Evolutionary conservation across 768 basidiomycete species (phyloP), one percentile per base, ranked within the genome.

Genomic region (Naganishia onofrii): DNA sequence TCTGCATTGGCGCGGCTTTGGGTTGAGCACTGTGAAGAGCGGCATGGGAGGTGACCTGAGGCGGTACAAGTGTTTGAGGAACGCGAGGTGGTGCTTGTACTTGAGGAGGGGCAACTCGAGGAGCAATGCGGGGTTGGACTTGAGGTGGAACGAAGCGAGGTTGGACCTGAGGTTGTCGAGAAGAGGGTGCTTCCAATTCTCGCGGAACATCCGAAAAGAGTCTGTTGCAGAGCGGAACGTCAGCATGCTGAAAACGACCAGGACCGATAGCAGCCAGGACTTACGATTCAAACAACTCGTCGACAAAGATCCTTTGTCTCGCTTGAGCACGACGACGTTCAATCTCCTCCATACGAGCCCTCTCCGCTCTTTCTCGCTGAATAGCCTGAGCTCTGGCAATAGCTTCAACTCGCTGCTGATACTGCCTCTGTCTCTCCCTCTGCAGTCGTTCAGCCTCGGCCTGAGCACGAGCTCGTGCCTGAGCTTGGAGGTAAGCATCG

Each of bases 271-370:
- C 5, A 17, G 21, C 19, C 15, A 34, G 19, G 23, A 63, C 60
- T 44, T 29, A 63, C 60, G 60, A 46, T 23, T 63, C 60, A n/a
- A 63, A 28, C 38, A 63, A 28, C n/a, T 63, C 60, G 12, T 42
- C 23, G 23, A 63, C 60, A 63, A 63, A 63, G 60, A 63, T 63
- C 42, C 60, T 44, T 42, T 63, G 60, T 42, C 60, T 63, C 38
- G 60, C 60, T 44, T 63, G n/a, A 17, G 38, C 60, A 7, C 60
- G 21, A 23, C 60, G 21, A n/a, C 60, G 8, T 29, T 63, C 60
- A 29, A 63, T 63, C 38, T 63, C 60, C 12, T 26, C 26, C 60
- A 63, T 26, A 6, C 23, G 23, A 2, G 60, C 60, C 26, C 60
- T 63, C 26, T 63, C 60, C 26, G 21, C 60, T 63, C 60, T 26